A percentile compares a stretch with the other conserved stretches of the same genome.
Evolutionary conservation across 1,284 basidiomycete species (phyloP).

Genomic region (Macrocystidia cucumis): DNA sequence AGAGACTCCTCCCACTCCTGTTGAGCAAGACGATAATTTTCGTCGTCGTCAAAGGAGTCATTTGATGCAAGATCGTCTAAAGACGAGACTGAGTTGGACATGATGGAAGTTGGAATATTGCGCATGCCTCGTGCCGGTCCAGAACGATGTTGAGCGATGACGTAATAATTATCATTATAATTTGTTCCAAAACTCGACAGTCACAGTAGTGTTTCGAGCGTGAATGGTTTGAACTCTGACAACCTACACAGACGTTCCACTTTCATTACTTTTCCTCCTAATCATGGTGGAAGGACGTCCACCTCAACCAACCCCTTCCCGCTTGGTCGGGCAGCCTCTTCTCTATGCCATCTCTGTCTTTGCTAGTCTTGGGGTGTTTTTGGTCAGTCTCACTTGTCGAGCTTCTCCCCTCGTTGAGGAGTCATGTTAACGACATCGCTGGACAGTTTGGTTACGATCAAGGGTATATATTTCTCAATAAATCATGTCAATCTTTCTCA

Average conservation of each 20-base stretch:
- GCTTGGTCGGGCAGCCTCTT: slow-evolving; percentile 74
- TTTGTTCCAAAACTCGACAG: too few species aligned
- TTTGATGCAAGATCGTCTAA: slow-evolving; percentile 36
- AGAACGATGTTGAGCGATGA: slow-evolving; percentile 1
- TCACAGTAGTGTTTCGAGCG: too few species aligned
- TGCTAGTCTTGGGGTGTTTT: slow-evolving; percentile 83
- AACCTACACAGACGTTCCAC: too few species aligned
- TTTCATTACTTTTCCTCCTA: too few species aligned
- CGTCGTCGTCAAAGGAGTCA: slow-evolving; percentile 70
- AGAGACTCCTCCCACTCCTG: slow-evolving; percentile 91
- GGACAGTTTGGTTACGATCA: slow-evolving; percentile 87
- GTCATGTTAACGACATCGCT: slow-evolving; percentile 12
- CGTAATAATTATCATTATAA: slow-evolving; percentile 1
- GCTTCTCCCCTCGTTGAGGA: slow-evolving; percentile 7
- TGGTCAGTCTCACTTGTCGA: slow-evolving; percentile 40
- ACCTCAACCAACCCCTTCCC: slow-evolving; percentile 28
- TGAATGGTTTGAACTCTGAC: too few species aligned
- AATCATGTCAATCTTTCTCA: background rate
- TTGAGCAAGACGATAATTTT: slow-evolving; percentile 70
- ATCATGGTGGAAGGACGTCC: slow-evolving; percentile 32
- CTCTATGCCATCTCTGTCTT: slow-evolving; percentile 82
- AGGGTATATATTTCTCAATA: slow-evolving; percentile 46
- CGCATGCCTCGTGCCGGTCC: background rate
- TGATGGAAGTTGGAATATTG: slow-evolving; percentile 11
- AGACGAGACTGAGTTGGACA: slow-evolving; percentile 31